Evolutionary conservation across 2,329 filamentous ascomycete species (phyloP), one percentile per base, ranked within the genome.

Genomic region (Ophiosphaerella narmari): DNA sequence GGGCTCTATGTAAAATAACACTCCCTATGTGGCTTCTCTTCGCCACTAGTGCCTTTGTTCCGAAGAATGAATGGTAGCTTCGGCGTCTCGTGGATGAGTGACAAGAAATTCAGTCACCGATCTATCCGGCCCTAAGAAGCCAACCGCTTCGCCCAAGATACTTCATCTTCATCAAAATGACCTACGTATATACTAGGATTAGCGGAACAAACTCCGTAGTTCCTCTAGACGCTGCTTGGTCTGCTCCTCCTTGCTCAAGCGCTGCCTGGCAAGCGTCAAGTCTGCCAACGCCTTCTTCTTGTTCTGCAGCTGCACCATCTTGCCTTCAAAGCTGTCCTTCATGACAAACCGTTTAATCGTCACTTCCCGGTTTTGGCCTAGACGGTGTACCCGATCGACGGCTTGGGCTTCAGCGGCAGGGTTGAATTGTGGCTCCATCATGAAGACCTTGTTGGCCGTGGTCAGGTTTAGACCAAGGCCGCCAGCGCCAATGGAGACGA

Each of bases 361-460:
- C 0, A 99, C 94, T 11, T 87, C 84, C n/a, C 94, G 82, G 63
- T 85, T 94, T 77, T 99, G 94, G 0, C 94, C 72, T 0, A 74
- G 47, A 7, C 72, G 57, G 44, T 74, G 71, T 2, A 99, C 90
- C 26, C 94, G 90, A 70, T 97, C 94, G 7, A 97, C 83, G 2
- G 94, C 94, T 75, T 99, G 94, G 5, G 91, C 90, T 73, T 99
- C 93, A 0, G 92, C 91, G 0, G 91, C 92, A 0, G 94, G 94
- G 66, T 99, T 99, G 77, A 93, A 99, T 68, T 97, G 92, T 5
- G 94, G 94, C 71, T 99, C 94, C 93, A 99, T 97, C 64, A 97
- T 89, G 71, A 94, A 97, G 12, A 95, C 93, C 47, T 84, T 88
- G 68, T 86, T 94, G 29, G 88, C 93, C 0, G 89, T 81, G 0